phyloP scores from a whole-genome alignment of 2,329 filamentous ascomycete genomes.

The Nemania serpens region DNA sequence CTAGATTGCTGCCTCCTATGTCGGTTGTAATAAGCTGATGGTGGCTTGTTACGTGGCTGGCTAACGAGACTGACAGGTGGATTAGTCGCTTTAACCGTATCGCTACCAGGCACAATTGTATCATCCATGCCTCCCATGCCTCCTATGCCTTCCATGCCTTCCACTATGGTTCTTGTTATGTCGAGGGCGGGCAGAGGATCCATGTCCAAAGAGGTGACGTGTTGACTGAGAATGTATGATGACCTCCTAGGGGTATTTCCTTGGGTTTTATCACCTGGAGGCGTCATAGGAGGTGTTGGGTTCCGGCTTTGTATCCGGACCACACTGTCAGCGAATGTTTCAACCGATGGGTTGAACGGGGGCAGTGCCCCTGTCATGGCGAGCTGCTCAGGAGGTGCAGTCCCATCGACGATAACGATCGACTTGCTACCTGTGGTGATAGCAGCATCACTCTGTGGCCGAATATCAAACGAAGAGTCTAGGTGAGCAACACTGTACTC shows the following conservation, averaged over 20 bases:
- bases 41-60: conserved; percentile 41
- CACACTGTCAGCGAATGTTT: conserved; percentile 59
- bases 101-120: conserved; percentile 40
- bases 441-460: conserved; percentile 56
- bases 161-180: conserved; percentile 26
- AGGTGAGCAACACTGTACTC: conserved; percentile 52
- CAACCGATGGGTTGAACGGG: conserved; percentile 52
- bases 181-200: conserved; percentile 54
- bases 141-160: conserved; percentile 42
- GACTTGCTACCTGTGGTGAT: conserved; percentile 86
- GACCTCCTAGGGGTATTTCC: conserved; percentile 56
- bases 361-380: conserved; percentile 57
- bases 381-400: conserved; percentile 54
- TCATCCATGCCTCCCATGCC: conserved; percentile 41
- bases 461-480: conserved; percentile 48
- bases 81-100: conserved; percentile 41
- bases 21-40: conserved; percentile 42
- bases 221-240: conserved; percentile 59
- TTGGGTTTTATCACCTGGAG: conserved; percentile 50
- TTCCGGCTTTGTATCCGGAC: conserved; percentile 53
- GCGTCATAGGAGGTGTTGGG: conserved; percentile 65
- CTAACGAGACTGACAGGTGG: conserved; percentile 36
- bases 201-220: conserved; percentile 43
- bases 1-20: conserved; percentile 55
- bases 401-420: conserved; percentile 83